phyloP scores from a whole-genome alignment of 768 basidiomycete species.

The Leccinum boreale region DNA sequence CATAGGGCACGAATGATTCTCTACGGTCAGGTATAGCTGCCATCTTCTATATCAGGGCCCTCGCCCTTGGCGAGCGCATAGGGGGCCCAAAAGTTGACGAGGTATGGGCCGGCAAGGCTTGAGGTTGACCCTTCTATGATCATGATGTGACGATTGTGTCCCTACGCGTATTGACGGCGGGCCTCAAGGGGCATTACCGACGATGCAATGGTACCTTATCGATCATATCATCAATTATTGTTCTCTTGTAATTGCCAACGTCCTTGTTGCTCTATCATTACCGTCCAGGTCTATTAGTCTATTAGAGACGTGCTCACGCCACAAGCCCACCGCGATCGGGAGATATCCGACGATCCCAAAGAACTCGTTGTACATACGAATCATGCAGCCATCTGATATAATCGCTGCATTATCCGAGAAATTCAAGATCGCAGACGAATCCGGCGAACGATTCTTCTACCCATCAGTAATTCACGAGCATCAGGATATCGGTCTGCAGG shows the following conservation, averaged over 20 bases:
- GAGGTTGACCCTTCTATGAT: constrained; percentile 19
- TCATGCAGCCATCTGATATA: constrained; percentile 42
- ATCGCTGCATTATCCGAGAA: constrained; percentile 49
- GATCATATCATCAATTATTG: too few species aligned
- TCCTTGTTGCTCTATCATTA: too few species aligned
- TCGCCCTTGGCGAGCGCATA: constrained; percentile 66
- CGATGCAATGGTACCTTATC: too few species aligned
- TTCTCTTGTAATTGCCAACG: too few species aligned
- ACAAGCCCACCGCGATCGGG: not conserved
- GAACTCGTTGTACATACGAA: too few species aligned
- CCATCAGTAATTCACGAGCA: constrained; percentile 66
- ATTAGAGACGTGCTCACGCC: constrained; percentile 3
- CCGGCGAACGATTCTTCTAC: constrained; percentile 75
- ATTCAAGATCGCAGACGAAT: constrained; percentile 55
- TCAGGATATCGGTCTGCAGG: constrained; percentile 62
- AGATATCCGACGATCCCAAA: too few species aligned
- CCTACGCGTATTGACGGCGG: not conserved
- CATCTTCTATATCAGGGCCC: constrained; percentile 63
- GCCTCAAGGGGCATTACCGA: too few species aligned
- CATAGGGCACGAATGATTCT: too few species aligned
- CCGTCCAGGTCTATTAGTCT: too few species aligned
- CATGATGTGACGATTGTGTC: not conserved
- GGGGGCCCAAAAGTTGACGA: constrained; percentile 57
- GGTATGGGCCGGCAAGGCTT: constrained; percentile 57
- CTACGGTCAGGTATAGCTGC: constrained; percentile 61